These are phyloP conservation scores for Sphaerulina populicola DNA, from an alignment of 2,329 filamentous ascomycete genomes.

Conservation along the genomic window DNA sequence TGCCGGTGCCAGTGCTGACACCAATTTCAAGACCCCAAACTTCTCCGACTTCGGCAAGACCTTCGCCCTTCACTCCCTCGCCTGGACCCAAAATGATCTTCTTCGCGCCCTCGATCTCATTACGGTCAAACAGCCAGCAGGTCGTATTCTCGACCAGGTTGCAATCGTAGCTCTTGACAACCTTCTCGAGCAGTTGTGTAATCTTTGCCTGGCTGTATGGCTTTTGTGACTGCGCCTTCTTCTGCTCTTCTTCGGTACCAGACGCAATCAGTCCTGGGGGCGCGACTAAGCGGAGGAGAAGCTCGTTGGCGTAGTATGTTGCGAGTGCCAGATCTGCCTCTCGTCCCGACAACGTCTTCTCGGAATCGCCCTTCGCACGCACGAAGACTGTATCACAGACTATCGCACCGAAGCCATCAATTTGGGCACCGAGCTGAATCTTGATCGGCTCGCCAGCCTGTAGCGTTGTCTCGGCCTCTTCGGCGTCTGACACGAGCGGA, in stretches of 20 bases:
- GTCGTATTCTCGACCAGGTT: constrained; percentile 96
- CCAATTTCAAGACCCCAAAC: constrained; percentile 98
- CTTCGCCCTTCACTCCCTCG: constrained; percentile 85
- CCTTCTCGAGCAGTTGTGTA: constrained; percentile 78
- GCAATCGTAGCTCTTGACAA: constrained; percentile 82
- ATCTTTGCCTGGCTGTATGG: constrained; percentile 79
- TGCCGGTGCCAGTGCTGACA: constrained; percentile 80
- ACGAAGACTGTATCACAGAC: constrained; percentile 88
- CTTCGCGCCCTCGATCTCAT: constrained; percentile 96
- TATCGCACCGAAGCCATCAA: constrained; percentile 93
- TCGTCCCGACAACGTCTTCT: constrained; percentile 55
- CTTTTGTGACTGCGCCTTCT: constrained; percentile 73
- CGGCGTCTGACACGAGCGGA: constrained; percentile 74
- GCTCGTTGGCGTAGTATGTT: constrained; percentile 91
- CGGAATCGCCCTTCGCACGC: constrained; percentile 46
- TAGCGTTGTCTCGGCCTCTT: constrained; percentile 70
- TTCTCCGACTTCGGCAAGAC: constrained; percentile 77
- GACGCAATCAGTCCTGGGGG: constrained; percentile 77
- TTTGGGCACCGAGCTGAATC: constrained; percentile 98
- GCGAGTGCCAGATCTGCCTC: constrained; percentile 81
- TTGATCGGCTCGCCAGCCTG: constrained; percentile 85
- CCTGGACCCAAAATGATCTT: constrained; percentile 89
- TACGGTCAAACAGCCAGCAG: constrained; percentile 90
- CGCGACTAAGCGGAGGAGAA: constrained; percentile 81
- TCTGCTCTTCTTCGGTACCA: constrained; percentile 89